phyloP scores from a whole-genome alignment of 768 basidiomycete genomes.

The Suillus plorans region DNA sequence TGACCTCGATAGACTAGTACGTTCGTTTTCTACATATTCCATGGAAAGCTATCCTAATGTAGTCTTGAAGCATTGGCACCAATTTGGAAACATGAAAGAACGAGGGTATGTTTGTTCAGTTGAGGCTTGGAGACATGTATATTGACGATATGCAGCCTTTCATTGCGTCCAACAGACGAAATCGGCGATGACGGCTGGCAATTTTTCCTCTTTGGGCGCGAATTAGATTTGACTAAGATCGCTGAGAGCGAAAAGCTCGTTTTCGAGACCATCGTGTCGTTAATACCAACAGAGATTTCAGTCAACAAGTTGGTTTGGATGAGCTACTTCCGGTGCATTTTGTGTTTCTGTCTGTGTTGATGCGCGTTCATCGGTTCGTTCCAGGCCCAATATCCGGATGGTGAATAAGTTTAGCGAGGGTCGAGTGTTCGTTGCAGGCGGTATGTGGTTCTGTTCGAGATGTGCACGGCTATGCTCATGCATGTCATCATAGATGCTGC shows the following conservation, averaged over 20 bases:
- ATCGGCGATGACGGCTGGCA: constrained; percentile 28
- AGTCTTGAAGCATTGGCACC: constrained; percentile 42
- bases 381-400: constrained; percentile 17
- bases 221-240: constrained; percentile 21
- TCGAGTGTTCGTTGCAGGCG: constrained; percentile 16
- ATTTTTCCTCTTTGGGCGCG: constrained; percentile 28
- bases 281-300: constrained; percentile 24
- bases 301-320: constrained; percentile 25
- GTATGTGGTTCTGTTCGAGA: constrained; percentile 4
- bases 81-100: constrained; percentile 39
- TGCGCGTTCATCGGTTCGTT: neutral
- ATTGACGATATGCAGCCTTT: constrained; percentile 23
- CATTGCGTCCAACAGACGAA: constrained; percentile 34
- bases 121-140: neutral
- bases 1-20: constrained; percentile 39
- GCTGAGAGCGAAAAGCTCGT: constrained; percentile 19
- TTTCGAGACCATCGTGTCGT: constrained; percentile 16
- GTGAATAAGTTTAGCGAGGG: constrained; percentile 14
- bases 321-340: constrained; percentile 20
- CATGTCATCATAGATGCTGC: constrained; percentile 19
- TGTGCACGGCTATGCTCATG: neutral
- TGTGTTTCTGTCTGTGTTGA: neutral
- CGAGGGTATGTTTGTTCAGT: neutral
- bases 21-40: constrained; percentile 7
- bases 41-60: neutral